Percentiles rank a stretch among this genome's conserved stretches.
These are phyloP conservation scores for Saururus chinensis DNA, from an alignment of 164 flowering plant genomes.

Conservation along the genomic window DNA sequence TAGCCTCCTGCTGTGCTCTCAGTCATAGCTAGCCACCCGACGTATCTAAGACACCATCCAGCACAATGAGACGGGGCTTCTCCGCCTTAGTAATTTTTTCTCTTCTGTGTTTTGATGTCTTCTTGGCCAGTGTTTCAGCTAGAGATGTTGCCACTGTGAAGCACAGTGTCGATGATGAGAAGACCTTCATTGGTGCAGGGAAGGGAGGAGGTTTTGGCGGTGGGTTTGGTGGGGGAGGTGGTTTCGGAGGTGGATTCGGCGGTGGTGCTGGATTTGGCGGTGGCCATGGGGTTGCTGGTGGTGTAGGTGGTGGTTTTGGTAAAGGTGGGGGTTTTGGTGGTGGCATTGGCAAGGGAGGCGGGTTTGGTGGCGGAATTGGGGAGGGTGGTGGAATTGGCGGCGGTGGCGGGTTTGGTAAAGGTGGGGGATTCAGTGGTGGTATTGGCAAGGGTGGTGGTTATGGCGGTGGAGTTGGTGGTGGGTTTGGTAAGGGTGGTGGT, in stretches of 20 bases:
- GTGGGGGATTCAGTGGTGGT: slow-evolving; percentile 1
- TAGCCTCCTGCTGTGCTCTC: background rate
- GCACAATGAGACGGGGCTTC: slow-evolving; percentile 9
- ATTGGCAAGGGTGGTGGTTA: slow-evolving; percentile 1
- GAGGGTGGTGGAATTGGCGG: slow-evolving; percentile 2
- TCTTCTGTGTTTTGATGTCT: slow-evolving; percentile 22
- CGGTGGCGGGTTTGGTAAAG: slow-evolving; percentile 4
- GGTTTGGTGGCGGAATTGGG: slow-evolving; percentile 1
- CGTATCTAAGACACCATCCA: background rate
- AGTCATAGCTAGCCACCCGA: background rate
- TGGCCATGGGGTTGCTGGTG: background rate
- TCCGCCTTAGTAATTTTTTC: slow-evolving; percentile 11
- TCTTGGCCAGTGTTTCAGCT: slow-evolving; percentile 20
- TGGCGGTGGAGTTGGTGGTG: slow-evolving; percentile 7
- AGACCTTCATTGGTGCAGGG: slow-evolving; percentile 11
- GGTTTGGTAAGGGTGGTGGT: slow-evolving; percentile 6
- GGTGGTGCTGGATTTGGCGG: slow-evolving; percentile 5
- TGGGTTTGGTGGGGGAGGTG: slow-evolving; percentile 3
- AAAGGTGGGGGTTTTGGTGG: slow-evolving; percentile 5
- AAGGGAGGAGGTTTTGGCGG: slow-evolving; percentile 9
- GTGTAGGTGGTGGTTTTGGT: slow-evolving; percentile 4
- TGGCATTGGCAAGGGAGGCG: slow-evolving; percentile 2
- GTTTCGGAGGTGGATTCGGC: background rate
- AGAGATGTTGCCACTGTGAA: slow-evolving; percentile 13
- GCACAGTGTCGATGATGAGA: slow-evolving; percentile 15